Evolutionary conservation across 2,329 filamentous ascomycete species (phyloP).

Genomic region (Trichoderma gracile): DNA sequence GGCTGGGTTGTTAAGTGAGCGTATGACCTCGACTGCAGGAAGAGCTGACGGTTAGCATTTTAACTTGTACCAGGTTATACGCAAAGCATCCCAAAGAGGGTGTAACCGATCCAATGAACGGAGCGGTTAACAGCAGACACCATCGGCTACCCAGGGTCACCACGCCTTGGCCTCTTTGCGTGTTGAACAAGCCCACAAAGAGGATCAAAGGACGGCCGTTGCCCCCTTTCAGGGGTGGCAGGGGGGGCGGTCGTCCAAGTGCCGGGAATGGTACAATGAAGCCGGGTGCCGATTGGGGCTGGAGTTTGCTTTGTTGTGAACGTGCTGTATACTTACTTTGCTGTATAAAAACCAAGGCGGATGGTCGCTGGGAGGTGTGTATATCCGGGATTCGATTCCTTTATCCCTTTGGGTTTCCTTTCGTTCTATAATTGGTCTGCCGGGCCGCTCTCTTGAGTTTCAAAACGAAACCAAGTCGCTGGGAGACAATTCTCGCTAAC

Average conservation of each 20-base stretch:
- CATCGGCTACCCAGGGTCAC: slow-evolving; percentile 4
- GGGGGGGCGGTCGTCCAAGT: slow-evolving; percentile 1
- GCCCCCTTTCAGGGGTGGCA: not conserved
- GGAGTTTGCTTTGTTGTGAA: slow-evolving; percentile 11
- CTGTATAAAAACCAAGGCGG: not conserved
- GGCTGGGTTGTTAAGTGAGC: not conserved
- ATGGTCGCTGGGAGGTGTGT: not conserved
- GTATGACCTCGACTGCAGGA: slow-evolving; percentile 1
- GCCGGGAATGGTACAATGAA: not conserved
- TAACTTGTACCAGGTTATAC: slow-evolving; percentile 5
- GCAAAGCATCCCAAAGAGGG: slow-evolving; percentile 1
- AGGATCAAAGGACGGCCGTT: not conserved
- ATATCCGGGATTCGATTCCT: not conserved
- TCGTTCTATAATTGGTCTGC: not conserved
- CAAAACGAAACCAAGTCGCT: not conserved
- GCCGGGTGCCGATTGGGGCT: slow-evolving; percentile 5
- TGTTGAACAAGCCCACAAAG: slow-evolving; percentile 12
- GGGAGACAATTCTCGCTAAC: slow-evolving; percentile 12
- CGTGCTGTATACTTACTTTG: slow-evolving; percentile 17
- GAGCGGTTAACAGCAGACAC: slow-evolving; percentile 11
- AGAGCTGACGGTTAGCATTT: slow-evolving; percentile 14
- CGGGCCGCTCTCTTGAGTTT: not conserved
- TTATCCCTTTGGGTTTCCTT: not conserved
- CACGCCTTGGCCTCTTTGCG: slow-evolving; percentile 10
- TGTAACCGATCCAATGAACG: slow-evolving; percentile 15